Base-by-base conservation (phyloP, 352 stramenopile species). In the Phytophthora melonis region DNA sequence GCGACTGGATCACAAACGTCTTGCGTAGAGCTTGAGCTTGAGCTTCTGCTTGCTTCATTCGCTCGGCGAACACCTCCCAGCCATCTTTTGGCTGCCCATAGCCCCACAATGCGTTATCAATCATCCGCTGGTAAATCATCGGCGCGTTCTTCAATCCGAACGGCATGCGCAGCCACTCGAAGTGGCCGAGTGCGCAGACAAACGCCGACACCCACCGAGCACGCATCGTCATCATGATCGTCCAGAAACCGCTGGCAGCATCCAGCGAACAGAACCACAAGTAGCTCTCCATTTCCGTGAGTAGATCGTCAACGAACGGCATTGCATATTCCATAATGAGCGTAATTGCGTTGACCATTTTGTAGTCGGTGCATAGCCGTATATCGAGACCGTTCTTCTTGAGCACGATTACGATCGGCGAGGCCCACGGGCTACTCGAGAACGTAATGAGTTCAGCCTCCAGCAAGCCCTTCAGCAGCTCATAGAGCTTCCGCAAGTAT, bases 341-440 rank as follows among this genome's bases (percentile, higher is more conserved):
- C 0, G 47, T 55, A 3, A 55, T 14, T 14, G n/a, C 47, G 3
- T 55, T 55, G 4, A 55, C 19, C 47, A 55, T 55, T 9, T 55
- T 55, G 47, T 55, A 55, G 14, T 55, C 19, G 14, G 32, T 55
- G 21, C 19, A 55, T 19, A 55, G 3, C 27, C 47, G 27, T 10
- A 55, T 55, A 30, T 32, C 19, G 2, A 55, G n/a, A 2, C 47
- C 47, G 21, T 55, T 55, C 10, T 55, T 55, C 9, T 55, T 55
- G n/a, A 32, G 27, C 47, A 55, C 47, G 9, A 55, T 55, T 9
- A 55, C 47, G n/a, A n/a, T n/a, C n/a, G n/a, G n/a, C n/a, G n/a
- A n/a, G n/a, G n/a, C n/a, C n/a, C n/a, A n/a, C n/a, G n/a, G n/a
- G n/a, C n/a, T n/a, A n/a, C n/a, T n/a, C n/a, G n/a, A n/a, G n/a